phyloP scores from a whole-genome alignment of 768 basidiomycete genomes.

The Astraeus odoratus region DNA sequence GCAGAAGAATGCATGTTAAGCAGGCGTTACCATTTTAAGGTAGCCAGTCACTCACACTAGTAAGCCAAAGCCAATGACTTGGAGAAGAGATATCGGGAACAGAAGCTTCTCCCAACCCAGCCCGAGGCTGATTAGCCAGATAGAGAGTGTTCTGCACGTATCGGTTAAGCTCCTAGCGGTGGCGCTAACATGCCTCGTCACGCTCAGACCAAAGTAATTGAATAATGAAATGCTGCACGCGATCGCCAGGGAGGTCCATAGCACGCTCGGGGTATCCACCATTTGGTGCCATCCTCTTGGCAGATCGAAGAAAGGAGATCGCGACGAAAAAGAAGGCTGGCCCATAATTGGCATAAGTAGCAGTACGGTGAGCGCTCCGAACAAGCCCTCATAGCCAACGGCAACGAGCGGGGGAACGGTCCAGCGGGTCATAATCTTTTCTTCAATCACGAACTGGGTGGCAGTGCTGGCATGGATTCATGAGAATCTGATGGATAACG shows the following conservation, averaged over 20 bases:
- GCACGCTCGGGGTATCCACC: conserved; percentile 65
- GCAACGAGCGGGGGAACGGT: conserved; percentile 84
- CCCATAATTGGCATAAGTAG: conserved; percentile 77
- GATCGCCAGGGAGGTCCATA: conserved; percentile 63
- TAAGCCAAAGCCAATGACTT: conserved; percentile 78
- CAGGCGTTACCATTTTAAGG: background rate
- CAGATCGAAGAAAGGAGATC: conserved; percentile 78
- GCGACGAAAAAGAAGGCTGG: conserved; percentile 53
- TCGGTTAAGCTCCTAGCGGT: conserved; percentile 90
- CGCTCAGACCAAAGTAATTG: conserved; percentile 88
- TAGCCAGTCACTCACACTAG: conserved; percentile 64
- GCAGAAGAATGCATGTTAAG: background rate
- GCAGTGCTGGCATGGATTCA: conserved; percentile 54
- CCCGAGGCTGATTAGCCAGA: conserved; percentile 88
- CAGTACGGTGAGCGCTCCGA: conserved; percentile 76
- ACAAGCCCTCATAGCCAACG: conserved; percentile 92
- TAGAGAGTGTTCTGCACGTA: conserved; percentile 91
- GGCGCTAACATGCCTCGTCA: conserved; percentile 89
- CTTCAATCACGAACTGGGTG: conserved; percentile 91
- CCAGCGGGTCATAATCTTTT: conserved; percentile 90
- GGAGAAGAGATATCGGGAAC: conserved; percentile 75
- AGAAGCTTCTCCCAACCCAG: conserved; percentile 87
- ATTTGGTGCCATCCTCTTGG: conserved; percentile 87
- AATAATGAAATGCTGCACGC: conserved; percentile 72
- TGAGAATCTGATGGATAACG: background rate